Evolutionary conservation across 177 flowering plant genomes (phyloP).

Genomic region (Vitis hybrid): DNA sequence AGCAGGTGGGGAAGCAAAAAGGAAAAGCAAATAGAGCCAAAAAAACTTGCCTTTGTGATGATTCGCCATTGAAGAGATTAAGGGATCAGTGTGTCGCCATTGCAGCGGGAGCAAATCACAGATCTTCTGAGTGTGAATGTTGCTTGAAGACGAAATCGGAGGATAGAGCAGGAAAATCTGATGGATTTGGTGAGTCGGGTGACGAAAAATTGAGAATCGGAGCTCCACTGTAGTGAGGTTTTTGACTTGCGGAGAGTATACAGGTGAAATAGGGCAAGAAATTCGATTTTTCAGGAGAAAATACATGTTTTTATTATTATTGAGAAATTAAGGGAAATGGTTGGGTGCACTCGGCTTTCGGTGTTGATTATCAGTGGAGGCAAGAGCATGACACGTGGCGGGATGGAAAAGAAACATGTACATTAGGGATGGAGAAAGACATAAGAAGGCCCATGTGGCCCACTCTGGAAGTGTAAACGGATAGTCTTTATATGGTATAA

Average conservation of each 20-base stretch:
- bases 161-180: not conserved
- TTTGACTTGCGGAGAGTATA: conserved; percentile 17
- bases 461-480: too few species aligned
- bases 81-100: conserved; percentile 7
- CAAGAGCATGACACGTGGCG: too few species aligned
- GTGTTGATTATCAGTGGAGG: too few species aligned
- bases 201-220: not conserved
- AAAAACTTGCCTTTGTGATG: conserved; percentile 45
- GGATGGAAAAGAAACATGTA: too few species aligned
- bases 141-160: conserved; percentile 7
- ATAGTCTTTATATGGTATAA: too few species aligned
- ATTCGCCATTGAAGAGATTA: conserved; percentile 33
- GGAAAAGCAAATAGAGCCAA: conserved; percentile 29
- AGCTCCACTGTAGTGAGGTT: not conserved
- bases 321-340: too few species aligned
- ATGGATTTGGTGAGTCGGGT: conserved; percentile 16
- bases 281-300: conserved; percentile 6
- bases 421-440: too few species aligned
- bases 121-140: not conserved
- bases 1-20: conserved; percentile 14
- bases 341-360: too few species aligned
- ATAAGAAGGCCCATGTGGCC: too few species aligned
- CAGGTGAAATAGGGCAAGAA: conserved; percentile 21
- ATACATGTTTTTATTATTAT: not conserved
- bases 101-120: not conserved